Conservation (phyloP, 2,329 filamentous ascomycete species). For the Pseudogymnoascus sp. region DNA sequence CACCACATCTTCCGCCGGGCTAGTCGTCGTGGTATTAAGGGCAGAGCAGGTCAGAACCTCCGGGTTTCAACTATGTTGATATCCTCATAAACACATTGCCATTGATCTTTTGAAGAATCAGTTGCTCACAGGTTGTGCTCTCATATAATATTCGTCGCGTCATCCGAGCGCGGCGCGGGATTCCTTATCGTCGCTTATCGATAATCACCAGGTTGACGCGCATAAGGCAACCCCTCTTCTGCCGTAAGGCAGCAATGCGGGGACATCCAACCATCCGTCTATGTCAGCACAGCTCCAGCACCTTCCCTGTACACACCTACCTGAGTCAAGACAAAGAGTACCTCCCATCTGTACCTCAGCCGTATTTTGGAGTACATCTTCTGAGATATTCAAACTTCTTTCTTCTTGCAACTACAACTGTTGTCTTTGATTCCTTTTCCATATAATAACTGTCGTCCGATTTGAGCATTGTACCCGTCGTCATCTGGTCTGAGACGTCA, state of each 20-base stretch:
- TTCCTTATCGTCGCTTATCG: slow-evolving; percentile 6
- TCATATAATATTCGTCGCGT: slow-evolving; percentile 9
- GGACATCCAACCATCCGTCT: background rate
- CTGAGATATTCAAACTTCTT: background rate
- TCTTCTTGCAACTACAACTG: background rate
- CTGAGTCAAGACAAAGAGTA: slow-evolving; percentile 5
- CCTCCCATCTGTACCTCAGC: background rate
- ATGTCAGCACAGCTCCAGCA: slow-evolving; percentile 6
- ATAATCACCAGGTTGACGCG: slow-evolving; percentile 4
- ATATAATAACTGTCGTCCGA: background rate
- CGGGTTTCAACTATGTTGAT: background rate
- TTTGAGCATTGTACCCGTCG: background rate
- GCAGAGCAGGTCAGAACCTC: background rate
- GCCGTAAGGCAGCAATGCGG: slow-evolving; percentile 1
- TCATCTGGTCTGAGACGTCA: slow-evolving; percentile 2
- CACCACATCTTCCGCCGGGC: background rate
- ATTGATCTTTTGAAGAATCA: background rate
- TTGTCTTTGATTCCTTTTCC: background rate
- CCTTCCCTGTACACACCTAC: background rate
- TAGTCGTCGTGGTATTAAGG: background rate
- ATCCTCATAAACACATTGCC: background rate
- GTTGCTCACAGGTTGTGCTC: background rate
- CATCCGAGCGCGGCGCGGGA: background rate
- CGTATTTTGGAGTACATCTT: background rate
- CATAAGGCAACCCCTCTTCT: background rate